Percentiles rank a stretch among this genome's conserved stretches.
phyloP scores from a whole-genome alignment of 169 alveolate genomes.

The Cryptosporidium sp. region DNA sequence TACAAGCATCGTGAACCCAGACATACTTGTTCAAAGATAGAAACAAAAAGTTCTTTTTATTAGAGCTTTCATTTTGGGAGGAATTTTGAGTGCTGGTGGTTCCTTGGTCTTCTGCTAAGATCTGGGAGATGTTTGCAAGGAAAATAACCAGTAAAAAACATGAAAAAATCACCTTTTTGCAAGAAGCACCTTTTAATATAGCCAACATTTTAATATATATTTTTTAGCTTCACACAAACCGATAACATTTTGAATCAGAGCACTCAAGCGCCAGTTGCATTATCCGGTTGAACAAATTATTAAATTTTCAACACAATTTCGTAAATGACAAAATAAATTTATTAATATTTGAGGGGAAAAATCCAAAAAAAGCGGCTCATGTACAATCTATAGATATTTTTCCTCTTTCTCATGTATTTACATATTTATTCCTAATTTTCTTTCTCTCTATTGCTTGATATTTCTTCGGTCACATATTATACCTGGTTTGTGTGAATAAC shows the following conservation, averaged over 20 bases:
- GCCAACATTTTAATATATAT: conserved; percentile 3
- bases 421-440: not conserved
- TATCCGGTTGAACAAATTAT: conserved; percentile 17
- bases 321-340: not conserved
- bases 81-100: conserved; percentile 4
- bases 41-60: conserved; percentile 14
- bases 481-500: conserved; percentile 1
- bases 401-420: not conserved
- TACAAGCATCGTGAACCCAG: conserved; percentile 74
- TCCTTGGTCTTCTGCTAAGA: conserved; percentile 29
- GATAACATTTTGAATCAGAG: conserved; percentile 49
- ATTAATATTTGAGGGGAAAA: not conserved
- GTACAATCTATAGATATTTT: not conserved
- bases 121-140: conserved; percentile 30
- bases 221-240: conserved; percentile 60
- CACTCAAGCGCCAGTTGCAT: conserved; percentile 73
- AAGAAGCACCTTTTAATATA: conserved; percentile 4
- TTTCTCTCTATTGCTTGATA: not conserved
- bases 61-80: conserved; percentile 10
- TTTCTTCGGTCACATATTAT: not conserved
- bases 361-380: not conserved
- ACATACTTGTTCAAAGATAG: conserved; percentile 59
- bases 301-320: not conserved
- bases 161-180: conserved; percentile 27
- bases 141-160: conserved; percentile 33